phyloP scores from a whole-genome alignment of 768 basidiomycete genomes.

The Neoboletus brunneissimus region DNA sequence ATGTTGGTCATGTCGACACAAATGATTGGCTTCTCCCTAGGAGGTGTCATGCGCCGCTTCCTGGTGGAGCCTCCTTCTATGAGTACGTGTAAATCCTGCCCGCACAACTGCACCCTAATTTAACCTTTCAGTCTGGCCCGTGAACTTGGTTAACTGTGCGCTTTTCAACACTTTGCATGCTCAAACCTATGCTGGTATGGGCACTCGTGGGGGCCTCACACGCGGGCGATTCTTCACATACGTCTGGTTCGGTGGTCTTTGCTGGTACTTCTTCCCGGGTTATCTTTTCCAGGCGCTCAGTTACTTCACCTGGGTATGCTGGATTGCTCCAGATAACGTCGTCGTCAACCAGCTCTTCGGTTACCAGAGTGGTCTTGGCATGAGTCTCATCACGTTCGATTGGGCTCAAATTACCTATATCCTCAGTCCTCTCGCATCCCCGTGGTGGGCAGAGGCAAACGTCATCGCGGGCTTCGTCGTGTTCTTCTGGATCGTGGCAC shows the following conservation, averaged over 20 bases:
- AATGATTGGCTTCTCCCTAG: slow-evolving; percentile 61
- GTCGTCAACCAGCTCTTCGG: slow-evolving; percentile 77
- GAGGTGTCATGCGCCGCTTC: slow-evolving; percentile 59
- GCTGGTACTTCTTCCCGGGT: slow-evolving; percentile 65
- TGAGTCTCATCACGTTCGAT: slow-evolving; percentile 78
- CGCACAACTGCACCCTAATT: neutral
- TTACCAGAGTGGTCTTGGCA: slow-evolving; percentile 51
- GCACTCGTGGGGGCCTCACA: slow-evolving; percentile 44
- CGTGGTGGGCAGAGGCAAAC: slow-evolving; percentile 42
- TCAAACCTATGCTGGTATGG: slow-evolving; percentile 45
- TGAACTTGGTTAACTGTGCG: slow-evolving; percentile 66
- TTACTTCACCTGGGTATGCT: slow-evolving; percentile 58
- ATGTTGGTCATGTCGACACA: slow-evolving; percentile 71
- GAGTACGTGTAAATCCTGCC: slow-evolving; percentile 39
- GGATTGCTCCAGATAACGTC: slow-evolving; percentile 71
- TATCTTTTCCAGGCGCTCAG: slow-evolving; percentile 69
- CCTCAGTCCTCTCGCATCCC: slow-evolving; percentile 34
- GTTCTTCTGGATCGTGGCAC: slow-evolving; percentile 34
- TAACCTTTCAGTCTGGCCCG: slow-evolving; percentile 63
- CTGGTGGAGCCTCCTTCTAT: slow-evolving; percentile 63
- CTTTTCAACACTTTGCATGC: slow-evolving; percentile 76
- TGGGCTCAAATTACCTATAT: slow-evolving; percentile 74
- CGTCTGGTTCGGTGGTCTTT: slow-evolving; percentile 39
- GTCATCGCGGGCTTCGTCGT: slow-evolving; percentile 35
- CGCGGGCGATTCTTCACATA: slow-evolving; percentile 53